phyloP scores from a whole-genome alignment of 305 asterid genomes.

The Fraxinus xanthoxyloides region DNA sequence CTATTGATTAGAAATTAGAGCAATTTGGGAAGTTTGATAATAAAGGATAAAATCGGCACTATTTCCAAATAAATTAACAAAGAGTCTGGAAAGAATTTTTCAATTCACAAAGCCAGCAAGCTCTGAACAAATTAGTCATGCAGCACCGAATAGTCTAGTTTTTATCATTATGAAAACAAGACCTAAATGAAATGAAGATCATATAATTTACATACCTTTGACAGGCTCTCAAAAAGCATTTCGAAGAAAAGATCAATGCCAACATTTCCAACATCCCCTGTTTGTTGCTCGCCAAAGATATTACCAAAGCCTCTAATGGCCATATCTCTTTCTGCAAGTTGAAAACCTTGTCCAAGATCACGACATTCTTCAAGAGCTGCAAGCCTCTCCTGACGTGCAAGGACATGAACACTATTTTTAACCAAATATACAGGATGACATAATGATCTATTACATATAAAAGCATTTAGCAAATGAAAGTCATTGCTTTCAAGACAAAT shows the following conservation, averaged over 20 bases:
- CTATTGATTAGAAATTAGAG: slow-evolving; percentile 16
- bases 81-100: background rate
- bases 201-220: slow-evolving; percentile 59
- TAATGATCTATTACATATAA: background rate
- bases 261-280: slow-evolving; percentile 98
- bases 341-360: slow-evolving; percentile 97
- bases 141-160: background rate
- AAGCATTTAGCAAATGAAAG: slow-evolving; percentile 6
- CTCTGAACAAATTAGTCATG: background rate
- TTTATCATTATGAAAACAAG: slow-evolving; percentile 6
- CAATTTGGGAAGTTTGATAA: slow-evolving; percentile 3
- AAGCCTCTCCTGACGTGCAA: slow-evolving; percentile 78
- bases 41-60: slow-evolving; percentile 18
- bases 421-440: slow-evolving; percentile 2
- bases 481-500: background rate
- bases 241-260: slow-evolving; percentile 99
- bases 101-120: slow-evolving; percentile 8
- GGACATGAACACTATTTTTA: slow-evolving; percentile 20
- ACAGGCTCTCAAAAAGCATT: slow-evolving; percentile 96
- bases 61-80: background rate
- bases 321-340: slow-evolving; percentile 99
- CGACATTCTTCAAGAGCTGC: slow-evolving; percentile 93
- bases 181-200: slow-evolving; percentile 3
- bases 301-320: slow-evolving; percentile 98
- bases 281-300: slow-evolving; percentile 97